These are phyloP conservation scores for Trametes gibbosa DNA, from an alignment of 768 basidiomycete species.

Conservation along the genomic window DNA sequence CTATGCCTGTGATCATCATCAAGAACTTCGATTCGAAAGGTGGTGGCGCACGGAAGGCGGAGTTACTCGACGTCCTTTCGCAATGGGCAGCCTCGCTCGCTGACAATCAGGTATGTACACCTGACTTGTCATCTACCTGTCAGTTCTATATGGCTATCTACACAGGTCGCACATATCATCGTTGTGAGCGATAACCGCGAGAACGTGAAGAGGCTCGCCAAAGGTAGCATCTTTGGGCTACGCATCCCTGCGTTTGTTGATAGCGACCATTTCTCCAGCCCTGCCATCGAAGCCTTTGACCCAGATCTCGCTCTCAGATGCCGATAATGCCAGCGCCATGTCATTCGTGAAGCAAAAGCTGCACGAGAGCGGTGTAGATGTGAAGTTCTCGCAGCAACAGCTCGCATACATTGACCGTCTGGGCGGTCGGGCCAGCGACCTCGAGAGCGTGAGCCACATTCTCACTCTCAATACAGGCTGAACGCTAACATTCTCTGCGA, in stretches of 20 bases:
- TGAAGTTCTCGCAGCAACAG: conserved; percentile 56
- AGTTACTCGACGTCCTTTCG: conserved; percentile 69
- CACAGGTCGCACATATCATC: conserved; percentile 85
- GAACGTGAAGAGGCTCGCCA: conserved; percentile 79
- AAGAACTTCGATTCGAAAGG: conserved; percentile 68
- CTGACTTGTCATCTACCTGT: not conserved
- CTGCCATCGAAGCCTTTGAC: conserved; percentile 82
- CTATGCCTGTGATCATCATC: conserved; percentile 85
- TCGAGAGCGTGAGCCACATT: conserved; percentile 65
- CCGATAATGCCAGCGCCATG: conserved; percentile 75
- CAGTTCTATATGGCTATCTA: not conserved
- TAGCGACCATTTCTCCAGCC: conserved; percentile 43
- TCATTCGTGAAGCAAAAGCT: conserved; percentile 81
- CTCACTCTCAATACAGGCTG: not conserved
- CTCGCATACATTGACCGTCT: conserved; percentile 63
- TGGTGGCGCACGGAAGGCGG: conserved; percentile 55
- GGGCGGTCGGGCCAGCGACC: conserved; percentile 88
- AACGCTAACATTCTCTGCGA: not conserved
- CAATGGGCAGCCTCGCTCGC: conserved; percentile 83
- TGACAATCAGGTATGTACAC: conserved; percentile 63
- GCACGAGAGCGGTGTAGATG: conserved; percentile 49
- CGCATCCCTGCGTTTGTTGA: not conserved
- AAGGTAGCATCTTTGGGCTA: conserved; percentile 44
- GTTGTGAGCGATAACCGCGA: conserved; percentile 89
- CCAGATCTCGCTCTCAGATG: conserved; percentile 78